Evolutionary conservation across 306 rosid species (phyloP).

Genomic region (Malus sieversii): DNA sequence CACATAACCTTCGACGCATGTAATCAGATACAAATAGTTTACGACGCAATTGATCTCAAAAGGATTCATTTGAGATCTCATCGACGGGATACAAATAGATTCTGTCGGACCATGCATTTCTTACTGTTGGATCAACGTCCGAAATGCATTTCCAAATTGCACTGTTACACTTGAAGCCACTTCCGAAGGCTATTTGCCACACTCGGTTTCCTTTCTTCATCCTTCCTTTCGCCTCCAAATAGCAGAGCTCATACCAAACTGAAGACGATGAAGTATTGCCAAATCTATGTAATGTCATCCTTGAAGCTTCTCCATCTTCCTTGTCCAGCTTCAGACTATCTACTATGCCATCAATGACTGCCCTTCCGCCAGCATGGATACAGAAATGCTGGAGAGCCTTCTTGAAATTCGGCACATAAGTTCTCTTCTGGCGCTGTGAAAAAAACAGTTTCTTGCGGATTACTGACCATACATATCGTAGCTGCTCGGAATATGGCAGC

Average conservation of each 20-base stretch:
- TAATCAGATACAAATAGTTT: neutral
- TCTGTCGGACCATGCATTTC: constrained; percentile 61
- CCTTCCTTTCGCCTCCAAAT: neutral
- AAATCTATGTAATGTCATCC: constrained; percentile 42
- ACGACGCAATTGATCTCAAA: neutral
- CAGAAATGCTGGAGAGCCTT: constrained; percentile 66
- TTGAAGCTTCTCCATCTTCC: constrained; percentile 65
- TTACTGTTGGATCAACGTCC: constrained; percentile 36
- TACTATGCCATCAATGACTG: constrained; percentile 52
- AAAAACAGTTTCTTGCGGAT: neutral
- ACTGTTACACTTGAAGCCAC: constrained; percentile 35
- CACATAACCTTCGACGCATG: neutral
- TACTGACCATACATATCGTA: neutral
- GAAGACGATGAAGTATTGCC: constrained; percentile 27
- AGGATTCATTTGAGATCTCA: constrained; percentile 17
- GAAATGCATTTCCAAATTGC: constrained; percentile 61
- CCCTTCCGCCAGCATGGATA: constrained; percentile 73
- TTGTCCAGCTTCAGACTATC: constrained; percentile 43
- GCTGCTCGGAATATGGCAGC: neutral
- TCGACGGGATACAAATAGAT: constrained; percentile 50
- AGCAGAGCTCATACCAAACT: constrained; percentile 4
- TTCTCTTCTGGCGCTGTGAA: neutral
- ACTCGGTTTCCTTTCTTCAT: neutral
- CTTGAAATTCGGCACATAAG: constrained; percentile 48
- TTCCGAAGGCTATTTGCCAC: constrained; percentile 57